Conservation (phyloP, 306 rosid genomes). For the Gastrolobium bilobum region DNA sequence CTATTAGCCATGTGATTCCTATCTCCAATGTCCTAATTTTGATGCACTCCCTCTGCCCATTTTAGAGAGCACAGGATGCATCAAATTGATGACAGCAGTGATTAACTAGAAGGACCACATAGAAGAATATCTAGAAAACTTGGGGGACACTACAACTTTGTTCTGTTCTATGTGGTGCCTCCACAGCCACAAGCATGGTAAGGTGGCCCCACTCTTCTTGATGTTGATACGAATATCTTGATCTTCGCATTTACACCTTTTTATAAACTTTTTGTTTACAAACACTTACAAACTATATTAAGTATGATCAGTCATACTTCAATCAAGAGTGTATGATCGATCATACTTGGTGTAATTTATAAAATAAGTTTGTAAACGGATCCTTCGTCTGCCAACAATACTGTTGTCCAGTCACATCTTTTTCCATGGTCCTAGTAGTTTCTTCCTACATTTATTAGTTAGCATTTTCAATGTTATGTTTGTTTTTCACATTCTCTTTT, state of each 20-base stretch:
- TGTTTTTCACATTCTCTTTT: neutral
- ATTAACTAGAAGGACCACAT: neutral
- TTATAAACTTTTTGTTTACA: too few relatives aligned
- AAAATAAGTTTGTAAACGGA: too few relatives aligned
- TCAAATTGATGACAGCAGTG: neutral
- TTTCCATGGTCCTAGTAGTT: slow-evolving; percentile 17
- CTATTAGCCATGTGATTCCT: neutral
- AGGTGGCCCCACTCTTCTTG: slow-evolving; percentile 24
- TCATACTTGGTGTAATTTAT: too few relatives aligned
- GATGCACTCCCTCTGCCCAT: slow-evolving; percentile 16
- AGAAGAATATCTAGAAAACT: slow-evolving; percentile 46
- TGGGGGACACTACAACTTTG: slow-evolving; percentile 32
- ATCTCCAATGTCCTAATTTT: neutral
- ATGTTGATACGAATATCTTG: slow-evolving; percentile 49
- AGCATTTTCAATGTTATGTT: neutral
- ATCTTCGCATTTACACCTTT: slow-evolving; percentile 42
- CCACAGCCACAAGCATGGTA: slow-evolving; percentile 56
- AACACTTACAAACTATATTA: too few relatives aligned
- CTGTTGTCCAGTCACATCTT: slow-evolving; percentile 52
- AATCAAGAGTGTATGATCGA: too few relatives aligned
- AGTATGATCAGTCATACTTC: too few relatives aligned
- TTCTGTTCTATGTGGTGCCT: slow-evolving; percentile 10
- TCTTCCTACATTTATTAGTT: neutral
- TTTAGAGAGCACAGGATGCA: neutral
- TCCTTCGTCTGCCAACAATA: slow-evolving; percentile 35